Evolutionary conservation across 345 rosid genomes (phyloP).

Genomic region (Eucalyptus lansdowneana): DNA sequence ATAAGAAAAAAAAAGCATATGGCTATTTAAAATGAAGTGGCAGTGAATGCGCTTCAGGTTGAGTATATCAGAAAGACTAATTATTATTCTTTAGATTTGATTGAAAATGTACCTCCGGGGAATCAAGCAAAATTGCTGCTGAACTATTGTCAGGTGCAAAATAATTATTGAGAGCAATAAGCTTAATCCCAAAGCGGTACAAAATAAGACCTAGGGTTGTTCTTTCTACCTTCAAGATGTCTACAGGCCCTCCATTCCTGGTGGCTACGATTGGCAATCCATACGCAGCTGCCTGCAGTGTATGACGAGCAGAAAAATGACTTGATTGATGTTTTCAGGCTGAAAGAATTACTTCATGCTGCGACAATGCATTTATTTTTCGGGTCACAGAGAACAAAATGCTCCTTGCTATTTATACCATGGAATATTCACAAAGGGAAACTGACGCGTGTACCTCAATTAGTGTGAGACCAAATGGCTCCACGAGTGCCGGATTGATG

Average conservation of each 20-base stretch:
- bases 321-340: neutral
- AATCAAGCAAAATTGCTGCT: neutral
- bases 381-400: neutral
- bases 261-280: slow-evolving; percentile 66
- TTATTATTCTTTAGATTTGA: neutral
- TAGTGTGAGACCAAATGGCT: slow-evolving; percentile 63
- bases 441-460: slow-evolving; percentile 31
- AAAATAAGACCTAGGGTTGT: neutral
- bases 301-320: neutral
- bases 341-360: neutral
- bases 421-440: neutral
- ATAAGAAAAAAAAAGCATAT: neutral
- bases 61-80: neutral
- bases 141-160: neutral
- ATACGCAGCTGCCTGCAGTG: slow-evolving; percentile 56
- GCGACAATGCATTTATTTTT: neutral
- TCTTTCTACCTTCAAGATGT: slow-evolving; percentile 40
- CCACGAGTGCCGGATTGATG: slow-evolving; percentile 65
- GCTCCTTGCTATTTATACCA: neutral
- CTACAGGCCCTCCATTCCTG: slow-evolving; percentile 64
- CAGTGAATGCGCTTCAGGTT: neutral
- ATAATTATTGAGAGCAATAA: neutral
- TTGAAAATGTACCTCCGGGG: neutral
- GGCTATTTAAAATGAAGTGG: neutral
- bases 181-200: neutral